Base-by-base conservation (phyloP, 768 basidiomycete species). In the Boletellus emodensis region DNA sequence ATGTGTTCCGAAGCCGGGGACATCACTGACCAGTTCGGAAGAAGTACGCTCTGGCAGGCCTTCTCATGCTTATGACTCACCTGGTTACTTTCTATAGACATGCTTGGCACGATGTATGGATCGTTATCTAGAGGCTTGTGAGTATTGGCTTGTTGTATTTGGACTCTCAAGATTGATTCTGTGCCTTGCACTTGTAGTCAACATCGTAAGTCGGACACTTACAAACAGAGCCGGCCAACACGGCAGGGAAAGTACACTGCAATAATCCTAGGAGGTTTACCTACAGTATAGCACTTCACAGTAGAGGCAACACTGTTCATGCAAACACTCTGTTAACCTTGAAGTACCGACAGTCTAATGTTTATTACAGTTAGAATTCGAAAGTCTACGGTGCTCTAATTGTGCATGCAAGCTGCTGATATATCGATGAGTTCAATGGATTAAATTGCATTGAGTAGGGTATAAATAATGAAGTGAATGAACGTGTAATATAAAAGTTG, bases 61-160 rank as follows among this genome's bases (percentile, higher is more conserved):
- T 13, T 13, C 3, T 24, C 14, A 32, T 40, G 37, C 26, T 37
- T 32, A 32, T 46, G n/a, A 14, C 30, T 56, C 28, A 53, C 36
- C 6, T 34, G 24, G 10, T 30, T 33, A 11, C 36, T 17, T 33
- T 33, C 26, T 17, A 3, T 51, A 92, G 90, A 83, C 82, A 24
- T 93, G 90, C 59, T 71, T 92, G 38, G 71, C 80, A 6, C 75
- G 82, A 50, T 93, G 90, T 64, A 73, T 90, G 60, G 87, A 90
- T 46, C 80, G 88, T 39, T 93, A 90, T 63, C 74, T 93, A 73
- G 87, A 92, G 68, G 87, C 87, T 33, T 91, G 90, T 90, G 60
- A 72, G 87, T 80, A 45, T 32, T 3, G 5, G 14, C 10, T 14
- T 30, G 24, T 22, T 45, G 34, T 22, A 17, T 28, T 18, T 24